Evolutionary conservation across 2,329 filamentous ascomycete genomes (phyloP), one percentile per base, ranked within the genome.

Genomic region (Arthrobotrys pseudoclavata): DNA sequence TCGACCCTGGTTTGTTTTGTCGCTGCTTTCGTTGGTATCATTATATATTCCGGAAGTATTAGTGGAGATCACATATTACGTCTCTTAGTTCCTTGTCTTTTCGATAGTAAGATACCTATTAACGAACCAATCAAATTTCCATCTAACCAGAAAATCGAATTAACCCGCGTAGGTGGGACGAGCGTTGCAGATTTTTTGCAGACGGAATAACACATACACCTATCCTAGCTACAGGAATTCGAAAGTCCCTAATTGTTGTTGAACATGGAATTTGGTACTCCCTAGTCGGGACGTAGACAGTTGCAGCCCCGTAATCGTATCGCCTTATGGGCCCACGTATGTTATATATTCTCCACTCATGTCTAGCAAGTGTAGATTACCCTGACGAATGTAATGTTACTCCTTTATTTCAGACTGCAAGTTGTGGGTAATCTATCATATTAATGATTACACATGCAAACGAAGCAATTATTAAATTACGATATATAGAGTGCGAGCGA

Each of bases 261-360:
- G 12, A n/a, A 10, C 31, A 20, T 47, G 42, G 5, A 34, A 18
- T 20, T 53, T 53, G 15, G 24, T 53, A 20, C 26, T 34, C 15
- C 26, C 18, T 22, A 22, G 52, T 37, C 52, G 31, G 6, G 29
- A 22, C 9, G 31, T 57, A 20, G 29, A 57, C 10, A n/a, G 52
- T 22, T 22, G n/a, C 3, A 26, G 29, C n/a, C 31, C 52, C 52
- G 13, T 67, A 29, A 45, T 48, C 52, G 52, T 60, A 60, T 68
- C 40, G 42, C 64, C 50, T 31, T 70, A 20, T 62, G 67, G 55
- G 34, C 34, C 55, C 67, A 62, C 67, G 31, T 62, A 52, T 62
- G 26, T 9, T 48, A 15, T 5, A 40, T 26, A 47, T 29, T 53
- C 45, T 37, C 55, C 55, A 62, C 67, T 62, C 55, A 29, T 18